Conservation (phyloP, 2,329 filamentous ascomycete species). For the Huntiella savannae region DNA sequence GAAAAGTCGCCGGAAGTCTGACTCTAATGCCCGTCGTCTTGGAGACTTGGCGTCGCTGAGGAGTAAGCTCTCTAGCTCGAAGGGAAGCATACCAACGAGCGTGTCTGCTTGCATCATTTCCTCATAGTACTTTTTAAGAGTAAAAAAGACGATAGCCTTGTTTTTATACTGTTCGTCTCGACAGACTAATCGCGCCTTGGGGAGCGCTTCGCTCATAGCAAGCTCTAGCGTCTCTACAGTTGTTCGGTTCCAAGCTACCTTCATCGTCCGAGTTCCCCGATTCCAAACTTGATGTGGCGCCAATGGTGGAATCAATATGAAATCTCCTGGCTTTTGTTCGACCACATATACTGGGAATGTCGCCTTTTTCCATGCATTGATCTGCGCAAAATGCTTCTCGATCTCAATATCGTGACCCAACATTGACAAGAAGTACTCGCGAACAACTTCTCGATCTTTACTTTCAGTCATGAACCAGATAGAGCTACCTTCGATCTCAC, state of each 20-base stretch:
- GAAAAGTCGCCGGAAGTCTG: conserved; percentile 70
- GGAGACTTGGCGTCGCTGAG: conserved; percentile 19
- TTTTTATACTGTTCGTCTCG: conserved; percentile 98
- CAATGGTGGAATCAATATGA: conserved; percentile 80
- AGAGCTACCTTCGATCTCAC: conserved; percentile 70
- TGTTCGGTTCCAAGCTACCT: conserved; percentile 93
- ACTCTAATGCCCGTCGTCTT: conserved; percentile 48
- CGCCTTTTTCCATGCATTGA: conserved; percentile 88
- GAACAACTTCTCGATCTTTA: conserved; percentile 74
- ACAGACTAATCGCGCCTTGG: conserved; percentile 76
- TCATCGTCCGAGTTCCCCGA: conserved; percentile 84
- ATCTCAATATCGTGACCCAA: conserved; percentile 93
- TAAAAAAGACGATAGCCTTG: conserved; percentile 85
- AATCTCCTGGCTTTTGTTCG: conserved; percentile 76
- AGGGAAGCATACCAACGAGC: conserved; percentile 30
- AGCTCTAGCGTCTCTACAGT: conserved; percentile 79
- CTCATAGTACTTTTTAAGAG: conserved; percentile 59
- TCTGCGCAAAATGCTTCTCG: conserved; percentile 88
- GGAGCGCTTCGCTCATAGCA: conserved; percentile 70
- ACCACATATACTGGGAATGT: conserved; percentile 86
- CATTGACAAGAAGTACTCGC: conserved; percentile 84
- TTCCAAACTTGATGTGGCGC: conserved; percentile 99
- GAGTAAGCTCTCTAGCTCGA: conserved; percentile 30
- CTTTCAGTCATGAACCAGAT: conserved; percentile 99
- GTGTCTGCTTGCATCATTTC: conserved; percentile 26